Conservation (phyloP, 2,329 filamentous ascomycete species). For the Dothideomycetes sp. region DNA sequence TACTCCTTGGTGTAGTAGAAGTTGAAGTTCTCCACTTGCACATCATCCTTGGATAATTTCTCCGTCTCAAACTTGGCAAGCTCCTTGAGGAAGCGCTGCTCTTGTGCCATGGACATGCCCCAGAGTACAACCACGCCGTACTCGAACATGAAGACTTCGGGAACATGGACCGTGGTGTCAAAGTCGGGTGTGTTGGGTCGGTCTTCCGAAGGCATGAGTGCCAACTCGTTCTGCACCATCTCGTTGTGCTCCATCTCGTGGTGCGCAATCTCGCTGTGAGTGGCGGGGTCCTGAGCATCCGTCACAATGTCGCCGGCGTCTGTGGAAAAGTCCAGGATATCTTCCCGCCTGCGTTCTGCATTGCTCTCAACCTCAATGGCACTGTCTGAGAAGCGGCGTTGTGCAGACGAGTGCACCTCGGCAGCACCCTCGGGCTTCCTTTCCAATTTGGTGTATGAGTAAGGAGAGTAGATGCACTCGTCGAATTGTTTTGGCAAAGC, state of each 20-base stretch:
- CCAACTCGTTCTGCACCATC: not conserved
- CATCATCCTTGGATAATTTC: conserved; percentile 76
- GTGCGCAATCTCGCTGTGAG: conserved; percentile 11
- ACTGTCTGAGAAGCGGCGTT: conserved; percentile 64
- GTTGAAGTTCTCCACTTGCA: conserved; percentile 96
- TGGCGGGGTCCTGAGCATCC: conserved; percentile 10
- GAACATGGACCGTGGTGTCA: conserved; percentile 79
- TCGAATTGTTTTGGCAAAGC: conserved; percentile 87
- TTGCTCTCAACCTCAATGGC: conserved; percentile 55
- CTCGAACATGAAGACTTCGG: conserved; percentile 91
- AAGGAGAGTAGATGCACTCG: conserved; percentile 95
- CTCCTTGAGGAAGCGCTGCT: conserved; percentile 84
- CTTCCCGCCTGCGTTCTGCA: conserved; percentile 22
- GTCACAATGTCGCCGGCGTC: conserved; percentile 9
- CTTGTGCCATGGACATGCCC: conserved; percentile 89
- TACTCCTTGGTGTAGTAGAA: conserved; percentile 99
- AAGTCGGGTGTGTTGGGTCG: conserved; percentile 52
- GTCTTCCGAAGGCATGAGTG: conserved; percentile 14
- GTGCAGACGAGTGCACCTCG: conserved; percentile 25
- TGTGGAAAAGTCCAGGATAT: conserved; percentile 22
- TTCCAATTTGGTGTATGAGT: conserved; percentile 49
- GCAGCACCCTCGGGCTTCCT: conserved; percentile 8
- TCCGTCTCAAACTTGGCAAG: conserved; percentile 89
- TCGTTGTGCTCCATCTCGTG: conserved; percentile 10
- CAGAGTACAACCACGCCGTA: conserved; percentile 97